Evolutionary conservation across 1,139 yeast species (phyloP).

Genomic region (Suhomyces ambrosiae): DNA sequence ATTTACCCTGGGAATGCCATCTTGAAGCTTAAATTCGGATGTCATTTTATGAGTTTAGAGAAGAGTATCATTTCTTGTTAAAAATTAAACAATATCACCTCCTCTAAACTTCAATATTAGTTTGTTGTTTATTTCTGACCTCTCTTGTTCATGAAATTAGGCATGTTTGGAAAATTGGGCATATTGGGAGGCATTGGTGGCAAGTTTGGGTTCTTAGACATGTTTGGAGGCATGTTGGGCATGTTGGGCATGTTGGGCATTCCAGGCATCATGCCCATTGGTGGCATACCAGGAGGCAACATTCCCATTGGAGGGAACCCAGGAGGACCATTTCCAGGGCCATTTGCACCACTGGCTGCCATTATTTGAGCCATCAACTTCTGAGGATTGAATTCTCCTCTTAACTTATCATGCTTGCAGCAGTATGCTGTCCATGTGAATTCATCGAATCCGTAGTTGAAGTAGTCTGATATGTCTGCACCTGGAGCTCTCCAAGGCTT

Average conservation of each 20-base stretch:
- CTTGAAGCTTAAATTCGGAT: too few species aligned
- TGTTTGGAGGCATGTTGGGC: conserved; percentile 27
- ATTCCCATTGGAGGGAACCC: conserved; percentile 26
- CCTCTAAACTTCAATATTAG: too few species aligned
- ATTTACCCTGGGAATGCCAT: too few species aligned
- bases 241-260: conserved; percentile 27
- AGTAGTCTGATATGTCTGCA: conserved; percentile 90
- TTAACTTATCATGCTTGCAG: conserved; percentile 78
- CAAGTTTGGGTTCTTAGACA: conserved; percentile 31
- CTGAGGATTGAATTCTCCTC: conserved; percentile 76
- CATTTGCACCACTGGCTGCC: conserved; percentile 27
- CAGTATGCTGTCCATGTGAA: conserved; percentile 95
- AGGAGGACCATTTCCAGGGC: conserved; percentile 17
- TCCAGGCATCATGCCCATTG: conserved; percentile 41
- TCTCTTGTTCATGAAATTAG: conserved; percentile 20
- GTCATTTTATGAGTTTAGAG: too few species aligned
- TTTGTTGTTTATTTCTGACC: conserved; percentile 1
- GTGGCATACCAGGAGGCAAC: conserved; percentile 25
- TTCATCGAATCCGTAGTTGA: conserved; percentile 96
- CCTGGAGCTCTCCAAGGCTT: conserved; percentile 99
- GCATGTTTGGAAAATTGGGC: conserved; percentile 21
- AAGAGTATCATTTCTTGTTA: too few species aligned
- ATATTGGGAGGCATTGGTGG: conserved; percentile 25
- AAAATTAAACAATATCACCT: too few species aligned
- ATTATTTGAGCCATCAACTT: conserved; percentile 48